Conservation (phyloP, 2,329 filamentous ascomycete genomes). For the Phaeosphaeriaceae sp. region DNA sequence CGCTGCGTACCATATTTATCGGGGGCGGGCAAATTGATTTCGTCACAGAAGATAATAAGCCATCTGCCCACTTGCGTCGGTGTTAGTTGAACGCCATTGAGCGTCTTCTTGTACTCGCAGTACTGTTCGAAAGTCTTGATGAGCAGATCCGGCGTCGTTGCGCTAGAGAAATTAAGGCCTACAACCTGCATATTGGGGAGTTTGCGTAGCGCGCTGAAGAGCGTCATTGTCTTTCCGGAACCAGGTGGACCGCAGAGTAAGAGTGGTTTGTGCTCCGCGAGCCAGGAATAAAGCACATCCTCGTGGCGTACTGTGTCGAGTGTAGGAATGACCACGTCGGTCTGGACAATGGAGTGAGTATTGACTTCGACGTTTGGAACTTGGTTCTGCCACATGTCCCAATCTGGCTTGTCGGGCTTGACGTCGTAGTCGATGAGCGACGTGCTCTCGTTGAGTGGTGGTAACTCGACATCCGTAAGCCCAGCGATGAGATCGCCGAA, state of each 20-base stretch:
- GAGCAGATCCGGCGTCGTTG: constrained; percentile 94
- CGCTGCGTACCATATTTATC: constrained; percentile 98
- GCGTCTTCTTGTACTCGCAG: constrained; percentile 98
- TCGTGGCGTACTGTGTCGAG: constrained; percentile 97
- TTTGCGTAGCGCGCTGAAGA: constrained; percentile 96
- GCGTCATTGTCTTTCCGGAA: constrained; percentile 99
- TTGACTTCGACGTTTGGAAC: constrained; percentile 96
- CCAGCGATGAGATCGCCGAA: constrained; percentile 87
- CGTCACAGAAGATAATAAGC: constrained; percentile 98
- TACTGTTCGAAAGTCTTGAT: constrained; percentile 99
- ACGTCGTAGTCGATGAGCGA: constrained; percentile 98
- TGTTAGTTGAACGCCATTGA: constrained; percentile 94
- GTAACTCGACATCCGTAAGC: constrained; percentile 84
- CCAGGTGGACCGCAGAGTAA: constrained; percentile 95
- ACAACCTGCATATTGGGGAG: constrained; percentile 99
- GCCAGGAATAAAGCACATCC: constrained; percentile 99
- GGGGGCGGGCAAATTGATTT: constrained; percentile 97
- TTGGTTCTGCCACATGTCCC: constrained; percentile 92
- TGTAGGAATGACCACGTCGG: constrained; percentile 97
- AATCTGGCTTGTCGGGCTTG: constrained; percentile 82
- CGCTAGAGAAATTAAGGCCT: constrained; percentile 98
- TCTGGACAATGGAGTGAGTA: constrained; percentile 96
- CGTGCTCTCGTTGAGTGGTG: constrained; percentile 75
- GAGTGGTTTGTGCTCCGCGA: constrained; percentile 97
- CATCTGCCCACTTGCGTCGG: constrained; percentile 96